Evolutionary conservation across 2,329 filamentous ascomycete species (phyloP).

Genomic region (Dendryphion nanum): DNA sequence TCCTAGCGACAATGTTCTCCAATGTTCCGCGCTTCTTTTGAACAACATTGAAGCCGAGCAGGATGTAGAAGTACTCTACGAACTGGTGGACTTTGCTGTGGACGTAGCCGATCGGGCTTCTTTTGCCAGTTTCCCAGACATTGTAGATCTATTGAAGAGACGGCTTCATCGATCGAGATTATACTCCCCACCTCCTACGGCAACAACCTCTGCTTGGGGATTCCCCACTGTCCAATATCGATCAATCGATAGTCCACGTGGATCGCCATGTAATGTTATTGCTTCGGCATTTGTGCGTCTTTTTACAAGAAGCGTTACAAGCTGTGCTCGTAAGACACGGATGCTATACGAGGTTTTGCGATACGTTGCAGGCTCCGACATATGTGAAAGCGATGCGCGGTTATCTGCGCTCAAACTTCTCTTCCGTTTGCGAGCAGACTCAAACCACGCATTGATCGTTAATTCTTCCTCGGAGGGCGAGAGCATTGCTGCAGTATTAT

Average conservation of each 20-base stretch:
- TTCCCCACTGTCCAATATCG: constrained; percentile 13
- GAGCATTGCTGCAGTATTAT: constrained; percentile 69
- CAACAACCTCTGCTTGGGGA: constrained; percentile 15
- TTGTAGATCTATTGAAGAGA: constrained; percentile 43
- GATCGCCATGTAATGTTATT: constrained; percentile 67
- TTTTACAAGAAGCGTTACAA: constrained; percentile 71
- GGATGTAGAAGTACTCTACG: constrained; percentile 64
- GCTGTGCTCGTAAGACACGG: constrained; percentile 62
- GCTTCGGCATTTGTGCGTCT: constrained; percentile 70
- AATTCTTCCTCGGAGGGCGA: constrained; percentile 69
- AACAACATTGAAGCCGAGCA: constrained; percentile 61
- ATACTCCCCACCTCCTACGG: constrained; percentile 12
- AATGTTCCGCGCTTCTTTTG: constrained; percentile 62
- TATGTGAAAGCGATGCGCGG: constrained; percentile 36
- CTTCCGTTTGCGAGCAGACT: constrained; percentile 81
- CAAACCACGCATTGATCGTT: constrained; percentile 72
- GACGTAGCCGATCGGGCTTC: constrained; percentile 63
- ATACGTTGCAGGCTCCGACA: constrained; percentile 29
- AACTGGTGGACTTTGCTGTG: constrained; percentile 63
- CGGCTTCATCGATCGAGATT: constrained; percentile 23
- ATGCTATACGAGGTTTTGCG: constrained; percentile 40
- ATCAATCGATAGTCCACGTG: constrained; percentile 11
- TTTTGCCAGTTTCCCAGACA: constrained; percentile 55
- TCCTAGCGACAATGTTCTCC: constrained; percentile 56
- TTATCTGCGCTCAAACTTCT: constrained; percentile 48